Conservation (phyloP, 805 yeast genomes). For the Schizosaccharomyces pombe region DNA sequence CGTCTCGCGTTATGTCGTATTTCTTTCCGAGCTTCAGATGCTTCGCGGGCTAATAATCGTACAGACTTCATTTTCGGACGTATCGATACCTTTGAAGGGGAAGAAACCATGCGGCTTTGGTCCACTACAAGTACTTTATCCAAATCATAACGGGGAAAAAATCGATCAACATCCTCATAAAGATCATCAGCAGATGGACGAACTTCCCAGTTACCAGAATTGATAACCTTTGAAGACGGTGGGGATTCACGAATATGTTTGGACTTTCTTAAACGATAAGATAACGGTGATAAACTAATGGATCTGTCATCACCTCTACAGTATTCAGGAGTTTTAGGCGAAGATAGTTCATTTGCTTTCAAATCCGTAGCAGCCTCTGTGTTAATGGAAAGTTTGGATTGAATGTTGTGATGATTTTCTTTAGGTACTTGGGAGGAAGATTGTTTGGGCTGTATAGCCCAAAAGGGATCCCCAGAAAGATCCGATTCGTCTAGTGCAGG, state of each 20-base stretch:
- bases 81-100: neutral
- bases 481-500: constrained; percentile 4
- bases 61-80: constrained; percentile 61
- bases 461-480: neutral
- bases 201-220: constrained; percentile 29
- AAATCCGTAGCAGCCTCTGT: too few species aligned
- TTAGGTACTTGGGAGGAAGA: too few species aligned
- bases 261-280: neutral
- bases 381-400: too few species aligned
- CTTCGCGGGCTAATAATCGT: constrained; percentile 81
- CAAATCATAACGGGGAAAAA: constrained; percentile 76
- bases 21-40: constrained; percentile 31
- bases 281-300: neutral
- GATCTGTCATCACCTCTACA: neutral
- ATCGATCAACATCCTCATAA: constrained; percentile 71
- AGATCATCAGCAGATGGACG: constrained; percentile 91
- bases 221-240: neutral
- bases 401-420: too few species aligned
- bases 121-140: constrained; percentile 69
- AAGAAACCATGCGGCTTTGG: constrained; percentile 14
- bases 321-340: neutral
- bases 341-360: neutral
- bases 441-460: constrained; percentile 2
- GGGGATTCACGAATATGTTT: constrained; percentile 2
- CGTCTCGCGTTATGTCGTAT: constrained; percentile 5